Conservation (phyloP, 192 early-diverging fungal genomes). For the Spinellus fusiger region DNA sequence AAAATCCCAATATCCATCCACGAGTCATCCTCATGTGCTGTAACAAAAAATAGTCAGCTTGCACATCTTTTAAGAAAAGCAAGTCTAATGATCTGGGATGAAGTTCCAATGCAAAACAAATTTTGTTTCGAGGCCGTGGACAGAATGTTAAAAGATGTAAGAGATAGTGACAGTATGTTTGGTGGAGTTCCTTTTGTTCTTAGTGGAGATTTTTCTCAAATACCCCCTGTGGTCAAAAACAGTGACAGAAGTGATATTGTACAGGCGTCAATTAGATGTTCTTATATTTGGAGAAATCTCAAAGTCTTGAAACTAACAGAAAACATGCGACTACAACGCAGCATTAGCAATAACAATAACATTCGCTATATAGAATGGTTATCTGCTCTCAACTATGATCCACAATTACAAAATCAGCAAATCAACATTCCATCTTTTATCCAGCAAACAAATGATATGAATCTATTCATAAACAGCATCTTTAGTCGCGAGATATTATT, state of each 20-base stretch:
- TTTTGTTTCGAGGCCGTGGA: conserved; percentile 2
- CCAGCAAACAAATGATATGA: too few species aligned
- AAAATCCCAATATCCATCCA: neutral
- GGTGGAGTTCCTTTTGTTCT: neutral
- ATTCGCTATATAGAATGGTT: too few species aligned
- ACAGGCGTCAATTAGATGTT: neutral
- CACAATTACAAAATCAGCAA: too few species aligned
- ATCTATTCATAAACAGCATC: too few species aligned
- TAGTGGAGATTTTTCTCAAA: conserved; percentile 1
- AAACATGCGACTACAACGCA: too few species aligned
- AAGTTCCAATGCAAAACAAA: conserved; percentile 1
- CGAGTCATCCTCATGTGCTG: neutral
- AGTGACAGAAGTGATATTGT: neutral
- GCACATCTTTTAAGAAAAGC: neutral
- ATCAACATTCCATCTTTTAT: too few species aligned
- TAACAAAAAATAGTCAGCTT: neutral
- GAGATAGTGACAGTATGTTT: neutral
- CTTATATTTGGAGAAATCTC: neutral
- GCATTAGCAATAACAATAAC: too few species aligned
- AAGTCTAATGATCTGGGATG: conserved; percentile 1
- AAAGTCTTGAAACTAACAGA: neutral
- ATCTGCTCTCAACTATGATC: too few species aligned
- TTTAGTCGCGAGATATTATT: too few species aligned
- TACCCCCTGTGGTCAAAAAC: neutral
- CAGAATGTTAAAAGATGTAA: neutral